phyloP scores from a whole-genome alignment of 768 basidiomycete genomes.

The Lactarius vividus region DNA sequence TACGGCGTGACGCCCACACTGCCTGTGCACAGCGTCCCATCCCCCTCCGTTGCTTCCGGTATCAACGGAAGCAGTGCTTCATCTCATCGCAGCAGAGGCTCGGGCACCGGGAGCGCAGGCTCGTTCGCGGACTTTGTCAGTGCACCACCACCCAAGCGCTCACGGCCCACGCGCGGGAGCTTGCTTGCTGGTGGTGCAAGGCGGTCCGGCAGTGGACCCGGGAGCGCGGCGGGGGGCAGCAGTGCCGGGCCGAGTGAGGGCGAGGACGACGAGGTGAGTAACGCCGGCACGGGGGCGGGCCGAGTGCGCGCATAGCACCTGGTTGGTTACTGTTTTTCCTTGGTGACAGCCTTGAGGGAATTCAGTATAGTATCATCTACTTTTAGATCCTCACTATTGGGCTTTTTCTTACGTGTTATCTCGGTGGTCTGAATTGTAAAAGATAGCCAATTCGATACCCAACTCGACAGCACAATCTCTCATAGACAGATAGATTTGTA shows the following conservation, averaged over 20 bases:
- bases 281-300: slow-evolving; percentile 10
- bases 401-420: slow-evolving; percentile 1
- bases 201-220: slow-evolving; percentile 22
- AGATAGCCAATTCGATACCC: slow-evolving; percentile 9
- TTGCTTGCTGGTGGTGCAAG: slow-evolving; percentile 28
- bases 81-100: slow-evolving; percentile 34
- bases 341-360: neutral
- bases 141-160: slow-evolving; percentile 41
- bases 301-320: slow-evolving; percentile 5
- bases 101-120: slow-evolving; percentile 39
- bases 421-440: slow-evolving; percentile 17
- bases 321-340: neutral
- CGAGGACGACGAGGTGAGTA: slow-evolving; percentile 36
- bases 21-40: slow-evolving; percentile 48
- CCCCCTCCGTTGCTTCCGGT: slow-evolving; percentile 13
- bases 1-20: slow-evolving; percentile 38
- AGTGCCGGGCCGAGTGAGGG: slow-evolving; percentile 43
- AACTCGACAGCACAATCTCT: neutral
- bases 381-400: slow-evolving; percentile 18
- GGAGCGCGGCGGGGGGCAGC: slow-evolving; percentile 28
- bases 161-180: slow-evolving; percentile 27
- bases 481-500: neutral
- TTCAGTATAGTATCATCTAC: neutral
- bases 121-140: slow-evolving; percentile 61
- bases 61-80: neutral